Percentiles rank a stretch among this genome's conserved stretches.
Evolutionary conservation across 257 asterid species (phyloP).

Genomic region (Solanum etuberosum): DNA sequence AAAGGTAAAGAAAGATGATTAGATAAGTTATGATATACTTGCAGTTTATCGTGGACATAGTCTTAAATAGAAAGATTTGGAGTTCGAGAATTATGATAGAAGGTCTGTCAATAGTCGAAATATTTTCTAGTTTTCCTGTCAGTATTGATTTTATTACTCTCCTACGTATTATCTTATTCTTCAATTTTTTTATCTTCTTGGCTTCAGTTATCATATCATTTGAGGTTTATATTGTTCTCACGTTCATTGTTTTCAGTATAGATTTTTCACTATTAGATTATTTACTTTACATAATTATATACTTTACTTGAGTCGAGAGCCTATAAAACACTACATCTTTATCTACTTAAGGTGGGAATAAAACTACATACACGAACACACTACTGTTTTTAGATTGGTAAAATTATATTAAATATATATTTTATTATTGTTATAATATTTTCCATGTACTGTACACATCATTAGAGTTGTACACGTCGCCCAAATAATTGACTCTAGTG

Average conservation of each 20-base stretch:
- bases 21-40: not conserved
- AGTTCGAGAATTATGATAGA: not conserved
- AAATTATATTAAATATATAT: not conserved
- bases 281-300: not conserved
- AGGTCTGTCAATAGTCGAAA: too few relatives aligned
- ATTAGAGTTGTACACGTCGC: not conserved
- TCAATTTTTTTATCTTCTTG: not conserved
- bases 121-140: too few relatives aligned
- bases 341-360: not conserved
- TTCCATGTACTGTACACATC: not conserved
- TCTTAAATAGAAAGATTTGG: too few relatives aligned
- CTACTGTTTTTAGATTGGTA: not conserved
- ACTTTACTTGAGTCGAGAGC: not conserved
- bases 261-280: too few relatives aligned
- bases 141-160: too few relatives aligned
- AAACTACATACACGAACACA: not conserved
- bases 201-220: not conserved
- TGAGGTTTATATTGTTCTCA: not conserved
- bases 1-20: not conserved
- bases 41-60: accelerated
- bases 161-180: not conserved
- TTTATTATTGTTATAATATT: not conserved
- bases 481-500: not conserved
- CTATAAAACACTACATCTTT: too few relatives aligned
- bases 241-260: not conserved